Base-by-base conservation (phyloP, 139 green algal genomes). In the Zygnema cylindricum region DNA sequence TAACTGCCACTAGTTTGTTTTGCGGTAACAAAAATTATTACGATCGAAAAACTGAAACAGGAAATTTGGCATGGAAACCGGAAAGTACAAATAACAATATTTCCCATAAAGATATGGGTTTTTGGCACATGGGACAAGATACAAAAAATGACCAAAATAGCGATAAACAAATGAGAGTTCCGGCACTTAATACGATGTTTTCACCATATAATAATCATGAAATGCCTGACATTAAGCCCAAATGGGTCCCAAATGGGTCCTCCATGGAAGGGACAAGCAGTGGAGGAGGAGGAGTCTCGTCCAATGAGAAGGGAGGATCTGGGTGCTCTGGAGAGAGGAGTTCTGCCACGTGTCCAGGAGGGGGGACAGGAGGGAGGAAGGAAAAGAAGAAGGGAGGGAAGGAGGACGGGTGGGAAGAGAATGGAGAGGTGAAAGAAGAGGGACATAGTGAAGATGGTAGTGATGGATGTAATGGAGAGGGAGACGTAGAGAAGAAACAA, bases 401-500 rank as follows among this genome's bases (percentile, higher is more conserved):
- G 38, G 49, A 55, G 33, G 76, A 83, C n/a, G 41, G 41, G 32
- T 35, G 78, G 21, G 78, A 63, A 41, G 38, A 23, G 78, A 22
- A 76, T 40, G 35, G 21, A 40, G 36, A 55, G 3, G 71, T 40
- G 71, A 43, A 79, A 16, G 71, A 43, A 16, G 77, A 55, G 23
- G 77, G 57, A 0, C n/a, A 41, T 16, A 41, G 33, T 54, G 25
- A 81, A 0, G 77, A 63, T 38, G 81, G 73, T 25, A 78, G 42
- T 1, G 81, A 77, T 40, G 49, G 40, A 7, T 54, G 55, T 32
- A 40, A 22, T 39, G 43, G 42, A 40, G 81, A 78, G 11, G 0
- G 23, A 54, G 86, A 91, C 30, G 35, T 23, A 35, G 86, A 90
- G 36, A 91, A 91, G 86, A 42, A 49, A n/a, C 76, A 93, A 83